Evolutionary conservation across 768 basidiomycete genomes (phyloP), one percentile per base, ranked within the genome.

Genomic region (Vishniacozyma victoriae): DNA sequence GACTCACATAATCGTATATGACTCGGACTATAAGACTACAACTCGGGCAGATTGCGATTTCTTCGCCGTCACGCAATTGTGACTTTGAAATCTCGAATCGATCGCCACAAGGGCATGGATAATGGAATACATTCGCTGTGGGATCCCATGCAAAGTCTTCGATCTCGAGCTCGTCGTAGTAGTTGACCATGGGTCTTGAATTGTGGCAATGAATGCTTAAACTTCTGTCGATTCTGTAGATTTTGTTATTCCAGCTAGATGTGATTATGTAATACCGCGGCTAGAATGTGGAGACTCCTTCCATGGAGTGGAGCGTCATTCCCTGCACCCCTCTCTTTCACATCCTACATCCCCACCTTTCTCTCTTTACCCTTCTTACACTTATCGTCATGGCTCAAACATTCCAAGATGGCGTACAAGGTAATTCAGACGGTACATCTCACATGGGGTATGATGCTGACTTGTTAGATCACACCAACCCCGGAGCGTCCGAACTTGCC

Each of bases 81-180:
- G 76, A 75, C 59, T 85, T 80, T 24, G 85, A 82, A 57, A 97
- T 96, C 73, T 97, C 93, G 75, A 97, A 99, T 35, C 92, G 83
- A 74, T 99, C 93, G 7, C 93, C 93, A 65, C 93, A 97, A 1
- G 93, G 92, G 67, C 91, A 99, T 0, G 92, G 93, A 71, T 92
- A 95, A 76, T 97, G 92, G 65, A 83, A 96, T 4, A 96, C 85
- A 66, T 84, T 86, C 46, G 78, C 80, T 19, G 47, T 78, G 77
- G 70, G 54, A 42, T 93, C 90, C 87, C 88, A 95, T 14, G 75
- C 79, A 84, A 95, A 92, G 64, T 95, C 92, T 67, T 96, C 93
- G 44, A 96, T 95, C 70, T 96, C 91, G 22, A 96, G 82, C 73
- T 95, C 92, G 76, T 96, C 91, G 77, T 96, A 92, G 72, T 58